A percentile compares a stretch with the other conserved stretches of the same genome.
Evolutionary conservation across 495 filamentous ascomycete genomes (phyloP).

Genomic region (Neurospora tetrasperma): DNA sequence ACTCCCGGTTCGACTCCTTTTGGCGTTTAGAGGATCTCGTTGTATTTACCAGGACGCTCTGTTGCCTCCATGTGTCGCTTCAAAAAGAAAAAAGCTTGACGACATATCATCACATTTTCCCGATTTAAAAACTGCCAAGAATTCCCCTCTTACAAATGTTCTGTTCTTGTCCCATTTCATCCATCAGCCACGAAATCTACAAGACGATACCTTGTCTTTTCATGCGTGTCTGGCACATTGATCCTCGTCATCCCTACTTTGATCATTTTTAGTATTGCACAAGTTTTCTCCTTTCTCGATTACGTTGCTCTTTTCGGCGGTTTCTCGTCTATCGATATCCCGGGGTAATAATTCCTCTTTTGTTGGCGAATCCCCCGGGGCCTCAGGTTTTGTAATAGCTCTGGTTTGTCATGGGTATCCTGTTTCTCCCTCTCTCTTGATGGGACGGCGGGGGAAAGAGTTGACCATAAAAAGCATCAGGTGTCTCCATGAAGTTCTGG

Average conservation of each 20-base stretch:
- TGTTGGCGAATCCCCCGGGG: slow-evolving; percentile 6
- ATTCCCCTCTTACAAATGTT: slow-evolving; percentile 12
- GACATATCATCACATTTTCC: slow-evolving; percentile 13
- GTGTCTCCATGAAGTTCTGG: slow-evolving; percentile 11
- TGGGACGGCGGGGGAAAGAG: background rate
- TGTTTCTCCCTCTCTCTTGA: slow-evolving; percentile 1
- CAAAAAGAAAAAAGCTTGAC: slow-evolving; percentile 6
- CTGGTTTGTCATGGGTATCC: slow-evolving; percentile 16
- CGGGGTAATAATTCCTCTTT: slow-evolving; percentile 11
- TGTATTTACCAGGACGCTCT: slow-evolving; percentile 23
- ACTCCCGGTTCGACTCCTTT: slow-evolving; percentile 15
- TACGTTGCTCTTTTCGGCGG: slow-evolving; percentile 8
- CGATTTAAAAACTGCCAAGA: slow-evolving; percentile 19
- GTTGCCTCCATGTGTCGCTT: slow-evolving; percentile 4
- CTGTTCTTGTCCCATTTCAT: slow-evolving; percentile 35
- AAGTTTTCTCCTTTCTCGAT: slow-evolving; percentile 6
- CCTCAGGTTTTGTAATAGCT: slow-evolving; percentile 23
- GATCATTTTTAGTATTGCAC: slow-evolving; percentile 5
- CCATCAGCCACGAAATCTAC: slow-evolving; percentile 39
- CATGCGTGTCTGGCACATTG: slow-evolving; percentile 46
- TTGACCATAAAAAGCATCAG: slow-evolving; percentile 14
- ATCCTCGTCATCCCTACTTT: slow-evolving; percentile 8
- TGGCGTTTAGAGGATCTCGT: slow-evolving; percentile 21
- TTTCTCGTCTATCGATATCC: slow-evolving; percentile 12
- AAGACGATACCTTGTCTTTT: slow-evolving; percentile 40